phyloP scores from a whole-genome alignment of 148 eudicot genomes.

The Fallopia convolvulus region DNA sequence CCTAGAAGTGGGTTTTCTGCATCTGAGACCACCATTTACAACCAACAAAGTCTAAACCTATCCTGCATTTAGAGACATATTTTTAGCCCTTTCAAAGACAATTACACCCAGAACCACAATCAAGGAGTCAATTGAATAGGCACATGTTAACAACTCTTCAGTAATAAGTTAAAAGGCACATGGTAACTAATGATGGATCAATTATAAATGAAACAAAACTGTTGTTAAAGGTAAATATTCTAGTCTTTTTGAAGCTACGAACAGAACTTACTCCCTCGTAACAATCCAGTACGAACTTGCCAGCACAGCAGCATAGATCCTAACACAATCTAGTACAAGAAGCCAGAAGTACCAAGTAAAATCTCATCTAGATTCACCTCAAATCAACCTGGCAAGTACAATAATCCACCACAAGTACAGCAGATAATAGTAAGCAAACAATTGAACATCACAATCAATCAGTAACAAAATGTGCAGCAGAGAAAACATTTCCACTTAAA shows the following conservation, averaged over 20 bases:
- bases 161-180: background rate
- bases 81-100: background rate
- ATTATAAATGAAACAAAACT: background rate
- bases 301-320: background rate
- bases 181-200: background rate
- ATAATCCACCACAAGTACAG: background rate
- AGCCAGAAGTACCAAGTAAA: background rate
- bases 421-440: background rate
- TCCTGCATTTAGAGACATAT: constrained; percentile 24
- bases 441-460: background rate
- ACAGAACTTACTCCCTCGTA: background rate
- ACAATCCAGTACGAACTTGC: background rate
- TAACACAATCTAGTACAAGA: background rate
- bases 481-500: background rate
- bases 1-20: constrained; percentile 47
- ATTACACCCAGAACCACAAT: background rate
- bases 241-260: background rate
- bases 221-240: background rate
- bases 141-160: background rate
- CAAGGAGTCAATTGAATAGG: background rate
- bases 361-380: background rate
- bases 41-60: constrained; percentile 16
- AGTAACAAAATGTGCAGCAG: background rate
- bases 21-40: constrained; percentile 65
- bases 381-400: background rate